phyloP scores from a whole-genome alignment of 140 eudicot species.

The Cichorium intybus region DNA sequence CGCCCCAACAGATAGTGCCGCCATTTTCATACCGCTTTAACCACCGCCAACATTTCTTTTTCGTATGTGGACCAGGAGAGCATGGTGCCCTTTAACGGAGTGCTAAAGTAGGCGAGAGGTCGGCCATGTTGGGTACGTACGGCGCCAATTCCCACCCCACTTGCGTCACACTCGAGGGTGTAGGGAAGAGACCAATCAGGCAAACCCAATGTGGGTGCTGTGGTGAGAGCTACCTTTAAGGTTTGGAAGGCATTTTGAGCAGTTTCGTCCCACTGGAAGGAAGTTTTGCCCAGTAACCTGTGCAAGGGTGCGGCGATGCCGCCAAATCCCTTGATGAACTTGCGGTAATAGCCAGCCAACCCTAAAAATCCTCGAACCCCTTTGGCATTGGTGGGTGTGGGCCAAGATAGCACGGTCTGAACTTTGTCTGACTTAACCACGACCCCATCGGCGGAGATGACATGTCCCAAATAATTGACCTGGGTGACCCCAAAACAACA shows the following conservation, averaged over 20 bases:
- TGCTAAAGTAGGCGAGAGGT: background rate
- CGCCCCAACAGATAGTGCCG: background rate
- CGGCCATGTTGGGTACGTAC: background rate
- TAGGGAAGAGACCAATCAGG: constrained; percentile 7
- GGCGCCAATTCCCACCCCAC: constrained; percentile 5
- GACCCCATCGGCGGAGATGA: background rate
- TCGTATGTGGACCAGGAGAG: background rate
- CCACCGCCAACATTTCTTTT: background rate
- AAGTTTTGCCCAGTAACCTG: background rate
- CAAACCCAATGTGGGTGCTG: background rate
- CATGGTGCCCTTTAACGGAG: background rate
- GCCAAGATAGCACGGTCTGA: constrained; percentile 4
- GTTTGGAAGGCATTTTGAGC: background rate
- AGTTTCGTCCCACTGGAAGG: background rate
- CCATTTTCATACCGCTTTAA: background rate
- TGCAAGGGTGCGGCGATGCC: background rate
- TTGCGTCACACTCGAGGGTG: constrained; percentile 2
- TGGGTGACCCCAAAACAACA: background rate
- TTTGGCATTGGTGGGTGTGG: constrained; percentile 8
- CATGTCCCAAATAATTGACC: background rate
- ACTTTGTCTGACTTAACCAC: background rate
- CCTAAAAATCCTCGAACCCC: background rate
- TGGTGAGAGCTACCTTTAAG: background rate
- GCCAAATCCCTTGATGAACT: background rate
- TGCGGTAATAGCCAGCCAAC: background rate